Percentiles rank a stretch among this genome's conserved stretches.
Conservation (phyloP, 176 grass and related monocot genomes). For the Pharus latifolius region DNA sequence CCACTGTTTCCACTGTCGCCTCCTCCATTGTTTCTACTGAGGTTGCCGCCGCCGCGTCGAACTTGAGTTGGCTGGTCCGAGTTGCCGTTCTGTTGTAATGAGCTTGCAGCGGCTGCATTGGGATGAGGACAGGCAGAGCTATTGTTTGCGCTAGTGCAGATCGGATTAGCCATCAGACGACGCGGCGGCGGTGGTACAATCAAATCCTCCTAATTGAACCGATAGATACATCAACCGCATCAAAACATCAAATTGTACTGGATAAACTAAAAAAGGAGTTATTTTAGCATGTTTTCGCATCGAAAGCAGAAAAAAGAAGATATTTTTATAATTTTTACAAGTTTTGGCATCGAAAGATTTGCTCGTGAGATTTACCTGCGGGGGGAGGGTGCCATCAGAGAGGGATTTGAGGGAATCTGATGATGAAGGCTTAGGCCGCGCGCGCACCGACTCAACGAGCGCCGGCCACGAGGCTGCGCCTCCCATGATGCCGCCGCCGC, state of each 20-base stretch:
- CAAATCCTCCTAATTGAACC: conserved; percentile 33
- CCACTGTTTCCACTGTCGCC: background rate
- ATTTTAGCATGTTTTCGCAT: background rate
- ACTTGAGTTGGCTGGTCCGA: conserved; percentile 20
- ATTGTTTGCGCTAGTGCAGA: conserved; percentile 26
- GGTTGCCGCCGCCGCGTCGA: background rate
- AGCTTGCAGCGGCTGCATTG: background rate
- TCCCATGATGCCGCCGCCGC: conserved; percentile 20
- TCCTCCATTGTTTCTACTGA: conserved; percentile 12
- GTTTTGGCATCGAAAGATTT: background rate
- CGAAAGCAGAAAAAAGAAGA: background rate
- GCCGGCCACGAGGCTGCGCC: conserved; percentile 46
- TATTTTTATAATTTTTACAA: background rate
- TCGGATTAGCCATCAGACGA: conserved; percentile 13
- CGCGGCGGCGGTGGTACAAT: background rate
- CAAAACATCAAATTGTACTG: background rate
- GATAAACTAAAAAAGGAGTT: background rate
- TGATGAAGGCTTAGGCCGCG: conserved; percentile 33
- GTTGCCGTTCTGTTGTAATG: background rate
- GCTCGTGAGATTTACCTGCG: conserved; percentile 48
- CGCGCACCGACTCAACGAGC: conserved; percentile 17
- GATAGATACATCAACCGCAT: conserved; percentile 18
- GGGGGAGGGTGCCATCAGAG: conserved; percentile 22
- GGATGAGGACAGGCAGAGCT: conserved; percentile 2
- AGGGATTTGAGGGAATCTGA: conserved; percentile 51